These are phyloP conservation scores for Syncephalastrum sp. DNA, from an alignment of 371 early-diverging fungal genomes.

Conservation along the genomic window DNA sequence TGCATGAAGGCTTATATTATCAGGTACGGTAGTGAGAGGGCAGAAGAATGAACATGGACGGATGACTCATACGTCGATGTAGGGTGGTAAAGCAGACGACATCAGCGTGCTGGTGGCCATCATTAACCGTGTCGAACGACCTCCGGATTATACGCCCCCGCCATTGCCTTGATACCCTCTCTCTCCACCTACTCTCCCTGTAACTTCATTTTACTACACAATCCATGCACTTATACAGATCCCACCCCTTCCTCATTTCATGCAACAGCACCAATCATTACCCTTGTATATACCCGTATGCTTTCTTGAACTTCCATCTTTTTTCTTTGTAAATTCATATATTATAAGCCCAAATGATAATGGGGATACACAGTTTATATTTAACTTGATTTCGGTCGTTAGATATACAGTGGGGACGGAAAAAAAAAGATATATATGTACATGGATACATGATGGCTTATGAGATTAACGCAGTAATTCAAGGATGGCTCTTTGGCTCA, in stretches of 20 bases:
- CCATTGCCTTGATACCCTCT: constrained; percentile 16
- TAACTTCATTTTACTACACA: constrained; percentile 3
- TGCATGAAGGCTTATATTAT: constrained; percentile 78
- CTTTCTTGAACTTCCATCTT: constrained; percentile 7
- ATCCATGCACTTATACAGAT: background rate
- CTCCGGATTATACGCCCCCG: constrained; percentile 31
- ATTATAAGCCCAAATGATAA: no score
- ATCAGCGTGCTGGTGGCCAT: constrained; percentile 76
- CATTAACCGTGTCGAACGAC: constrained; percentile 56
- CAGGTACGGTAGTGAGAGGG: constrained; percentile 31
- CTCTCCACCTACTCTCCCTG: background rate
- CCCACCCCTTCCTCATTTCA: background rate
- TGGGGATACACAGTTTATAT: no score
- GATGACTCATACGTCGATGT: constrained; percentile 10
- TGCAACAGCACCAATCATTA: background rate
- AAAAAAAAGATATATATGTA: no score
- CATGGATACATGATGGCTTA: no score
- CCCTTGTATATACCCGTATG: no score
- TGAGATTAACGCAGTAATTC: no score
- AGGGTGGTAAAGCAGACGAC: constrained; percentile 88
- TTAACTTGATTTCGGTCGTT: no score
- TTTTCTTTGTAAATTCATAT: constrained; percentile 6
- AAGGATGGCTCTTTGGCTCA: no score
- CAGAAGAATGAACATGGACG: background rate
- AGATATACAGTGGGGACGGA: no score